These are phyloP conservation scores for Rhodotorula graminis DNA, from an alignment of 768 basidiomycete species.

Conservation along the genomic window DNA sequence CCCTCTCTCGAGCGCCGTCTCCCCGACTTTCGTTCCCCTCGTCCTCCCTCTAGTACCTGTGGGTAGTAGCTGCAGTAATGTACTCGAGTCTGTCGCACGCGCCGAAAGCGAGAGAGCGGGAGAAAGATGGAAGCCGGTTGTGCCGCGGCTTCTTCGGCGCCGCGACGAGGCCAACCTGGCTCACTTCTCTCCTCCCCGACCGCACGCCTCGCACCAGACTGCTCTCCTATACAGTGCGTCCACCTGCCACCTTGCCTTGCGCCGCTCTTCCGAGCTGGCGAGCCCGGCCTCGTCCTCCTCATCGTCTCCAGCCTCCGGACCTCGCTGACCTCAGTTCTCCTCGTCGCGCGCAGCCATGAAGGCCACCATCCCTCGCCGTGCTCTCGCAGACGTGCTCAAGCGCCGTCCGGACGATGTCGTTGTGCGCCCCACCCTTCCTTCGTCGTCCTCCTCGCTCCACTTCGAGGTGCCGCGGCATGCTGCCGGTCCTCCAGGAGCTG, in stretches of 20 bases:
- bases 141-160: too few relatives aligned
- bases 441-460: too few relatives aligned
- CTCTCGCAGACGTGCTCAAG: slow-evolving; percentile 24
- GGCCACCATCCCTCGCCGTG: slow-evolving; percentile 13
- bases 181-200: slow-evolving; percentile 6
- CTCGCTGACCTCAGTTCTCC: neutral
- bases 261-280: neutral
- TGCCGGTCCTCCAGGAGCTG: neutral
- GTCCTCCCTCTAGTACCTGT: neutral
- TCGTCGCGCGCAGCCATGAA: slow-evolving; percentile 5
- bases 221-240: too few relatives aligned
- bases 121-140: too few relatives aligned
- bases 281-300: neutral
- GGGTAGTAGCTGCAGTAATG: neutral
- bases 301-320: neutral
- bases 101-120: too few relatives aligned
- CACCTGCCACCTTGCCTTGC: too few relatives aligned
- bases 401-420: slow-evolving; percentile 32
- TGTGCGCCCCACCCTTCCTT: slow-evolving; percentile 3
- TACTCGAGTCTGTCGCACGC: neutral
- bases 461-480: neutral
- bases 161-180: too few relatives aligned
- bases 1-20: neutral
- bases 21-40: too few relatives aligned
- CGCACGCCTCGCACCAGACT: neutral